Percentiles rank a stretch among this genome's conserved stretches.
phyloP scores from a whole-genome alignment of 2,329 filamentous ascomycete species.

The Fusarium floridanum region DNA sequence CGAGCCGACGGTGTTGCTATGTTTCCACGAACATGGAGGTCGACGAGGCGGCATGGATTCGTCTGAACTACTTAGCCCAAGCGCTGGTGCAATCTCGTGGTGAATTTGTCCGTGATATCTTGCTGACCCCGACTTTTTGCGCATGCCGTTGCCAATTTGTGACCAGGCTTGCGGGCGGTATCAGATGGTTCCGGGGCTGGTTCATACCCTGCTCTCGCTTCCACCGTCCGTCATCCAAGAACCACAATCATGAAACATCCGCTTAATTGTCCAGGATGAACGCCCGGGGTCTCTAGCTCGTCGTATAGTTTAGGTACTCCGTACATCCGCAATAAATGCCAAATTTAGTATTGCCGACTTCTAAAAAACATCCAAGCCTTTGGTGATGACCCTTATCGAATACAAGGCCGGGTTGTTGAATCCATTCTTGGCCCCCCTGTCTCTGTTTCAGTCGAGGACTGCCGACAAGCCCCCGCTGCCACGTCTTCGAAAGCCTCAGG shows the following conservation, averaged over 20 bases:
- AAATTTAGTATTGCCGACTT: neutral
- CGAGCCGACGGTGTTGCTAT: conserved; percentile 39
- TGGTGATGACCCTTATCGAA: neutral
- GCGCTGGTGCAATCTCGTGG: neutral
- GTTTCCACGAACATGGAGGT: conserved; percentile 28
- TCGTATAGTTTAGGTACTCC: neutral
- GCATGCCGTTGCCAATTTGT: neutral
- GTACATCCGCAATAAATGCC: neutral
- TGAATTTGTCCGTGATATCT: conserved; percentile 17
- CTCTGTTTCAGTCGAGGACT: conserved; percentile 1
- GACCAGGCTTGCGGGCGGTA: neutral
- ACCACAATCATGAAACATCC: conserved; percentile 2
- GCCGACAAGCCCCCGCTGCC: conserved; percentile 5
- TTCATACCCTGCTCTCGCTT: conserved; percentile 1
- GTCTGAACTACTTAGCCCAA: conserved; percentile 25
- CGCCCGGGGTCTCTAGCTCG: neutral
- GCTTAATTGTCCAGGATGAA: neutral
- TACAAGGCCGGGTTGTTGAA: neutral
- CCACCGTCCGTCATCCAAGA: neutral
- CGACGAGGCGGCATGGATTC: conserved; percentile 23
- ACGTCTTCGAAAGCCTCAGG: conserved; percentile 37
- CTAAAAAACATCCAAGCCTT: neutral
- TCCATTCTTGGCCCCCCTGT: conserved; percentile 13
- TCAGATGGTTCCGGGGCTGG: neutral
- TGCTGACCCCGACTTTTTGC: neutral